Evolutionary conservation across 345 rosid genomes (phyloP).

Genomic region (Citropsis articulata): DNA sequence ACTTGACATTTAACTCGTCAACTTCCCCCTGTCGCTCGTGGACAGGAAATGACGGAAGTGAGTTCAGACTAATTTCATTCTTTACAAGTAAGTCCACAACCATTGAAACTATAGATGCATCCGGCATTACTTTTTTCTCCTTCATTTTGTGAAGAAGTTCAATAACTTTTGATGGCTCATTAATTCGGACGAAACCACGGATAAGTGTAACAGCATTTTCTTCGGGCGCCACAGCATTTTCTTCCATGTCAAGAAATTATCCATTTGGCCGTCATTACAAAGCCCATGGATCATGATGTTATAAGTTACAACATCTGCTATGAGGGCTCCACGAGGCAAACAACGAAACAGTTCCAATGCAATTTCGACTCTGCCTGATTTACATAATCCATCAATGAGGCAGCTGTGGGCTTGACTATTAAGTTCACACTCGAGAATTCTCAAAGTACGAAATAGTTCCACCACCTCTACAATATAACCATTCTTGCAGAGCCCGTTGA

Average conservation of each 20-base stretch:
- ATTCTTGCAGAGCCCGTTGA: too few relatives aligned
- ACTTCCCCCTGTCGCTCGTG: too few relatives aligned
- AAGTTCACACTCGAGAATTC: too few relatives aligned
- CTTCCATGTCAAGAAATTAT: neutral
- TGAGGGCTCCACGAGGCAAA: neutral
- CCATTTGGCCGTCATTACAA: neutral
- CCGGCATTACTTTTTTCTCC: too few relatives aligned
- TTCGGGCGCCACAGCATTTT: too few relatives aligned
- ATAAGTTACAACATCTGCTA: neutral
- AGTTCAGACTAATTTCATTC: neutral
- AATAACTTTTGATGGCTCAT: neutral
- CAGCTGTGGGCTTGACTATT: neutral
- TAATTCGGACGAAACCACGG: neutral
- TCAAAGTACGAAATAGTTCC: too few relatives aligned
- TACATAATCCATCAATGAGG: neutral
- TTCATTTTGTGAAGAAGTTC: neutral
- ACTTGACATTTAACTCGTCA: too few relatives aligned
- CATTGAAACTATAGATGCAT: too few relatives aligned
- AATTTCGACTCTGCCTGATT: fast-evolving
- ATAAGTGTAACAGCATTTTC: neutral
- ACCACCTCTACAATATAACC: too few relatives aligned
- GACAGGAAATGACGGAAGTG: neutral
- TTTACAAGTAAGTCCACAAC: too few relatives aligned
- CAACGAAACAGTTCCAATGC: neutral
- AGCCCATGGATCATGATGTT: neutral